Evolutionary conservation across 805 yeast species (phyloP), one percentile per base, ranked within the genome.

Genomic region (Ogataea zsoltii): DNA sequence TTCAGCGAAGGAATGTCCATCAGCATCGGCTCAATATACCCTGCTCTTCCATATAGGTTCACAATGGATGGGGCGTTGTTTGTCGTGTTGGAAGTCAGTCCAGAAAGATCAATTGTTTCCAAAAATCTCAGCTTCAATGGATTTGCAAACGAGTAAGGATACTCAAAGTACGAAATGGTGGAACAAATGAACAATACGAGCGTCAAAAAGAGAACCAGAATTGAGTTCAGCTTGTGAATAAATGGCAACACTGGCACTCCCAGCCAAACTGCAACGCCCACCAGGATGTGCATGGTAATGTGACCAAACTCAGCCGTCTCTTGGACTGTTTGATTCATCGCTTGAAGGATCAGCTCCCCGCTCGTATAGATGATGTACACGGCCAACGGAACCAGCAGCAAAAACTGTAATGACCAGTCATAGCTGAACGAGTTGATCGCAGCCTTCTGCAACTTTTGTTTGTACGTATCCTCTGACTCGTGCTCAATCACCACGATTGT

Each of bases 371-470:
- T 58, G 29, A 83, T 57, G 28, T 76, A 72, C 2, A 82, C 68
- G 1, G 85, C 67, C 12, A 84, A 42, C 2, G 97, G 96, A 12
- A 85, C 88, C 14, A 84, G 61, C 1, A 82, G 50, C 26, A 87
- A 53, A 56, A 79, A 88, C 62, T 90, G 96, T 14, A 88, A 52
- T 13, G 83, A 73, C 96, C 97, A 90, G 56, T 85, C 96, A 58
- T 85, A 88, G 33, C 83, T 76, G 38, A 77, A 74, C 4, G 80
- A 76, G 40, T 68, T 71, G 31, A 65, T 44, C 7, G 70, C 70
- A 4, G 65, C 56, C 1, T 48, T 45, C 38, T 62, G 62, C 37
- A 65, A 46, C 11, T 56, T 56, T 13, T 56, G 59, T 23, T 56
- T 41, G 41, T 54, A 59, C 2, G 62, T 54, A 0, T 51, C 61